Evolutionary conservation across 495 filamentous ascomycete species (phyloP), one percentile per base, ranked within the genome.

Genomic region (Penicillium mononematosum): DNA sequence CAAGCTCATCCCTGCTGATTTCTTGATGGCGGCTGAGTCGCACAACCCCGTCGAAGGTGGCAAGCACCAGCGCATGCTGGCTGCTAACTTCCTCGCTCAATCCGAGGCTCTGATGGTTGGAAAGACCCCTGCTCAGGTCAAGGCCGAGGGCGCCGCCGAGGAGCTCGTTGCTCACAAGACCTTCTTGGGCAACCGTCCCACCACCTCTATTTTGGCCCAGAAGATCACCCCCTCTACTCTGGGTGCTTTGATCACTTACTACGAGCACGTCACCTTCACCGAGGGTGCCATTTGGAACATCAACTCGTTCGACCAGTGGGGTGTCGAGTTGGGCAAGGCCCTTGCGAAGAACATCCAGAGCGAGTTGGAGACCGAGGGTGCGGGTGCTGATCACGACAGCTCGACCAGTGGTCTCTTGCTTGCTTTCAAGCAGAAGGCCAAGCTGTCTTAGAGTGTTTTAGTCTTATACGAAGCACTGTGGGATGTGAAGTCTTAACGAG

Each of bases 281-380:
- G 94, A 98, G 75, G 94, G 94, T 64, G 95, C 91, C 31, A 75
- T 98, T 63, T 98, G 94, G 94, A 95, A 98, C 76, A 97, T 98
- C 81, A 98, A 98, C 84, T 89, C 85, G 64, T 98, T 98, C 71
- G 94, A 98, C 79, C 94, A 98, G 77, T 98, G 94, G 94, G 94
- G 94, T 75, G 94, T 98, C 43, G 94, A 98, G 81, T 76, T 98
- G 45, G 94, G 94, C 77, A 98, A 98, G 85, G 86, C 88, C 42
- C 79, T 98, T 51, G 94, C 94, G 25, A 98, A 91, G 83, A 92
- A 90, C 75, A 91, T 91, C 61, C 86, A 88, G 68, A 79, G 82
- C 63, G 86, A 90, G 75, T 76, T 92, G 55, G 91, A 98, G 68
- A 85, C 87, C 67, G 58, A 77, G 1, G 88, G 86, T n/a, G 84